Evolutionary conservation across 805 yeast genomes (phyloP).

Genomic region (Scheffersomyces lignosus): DNA sequence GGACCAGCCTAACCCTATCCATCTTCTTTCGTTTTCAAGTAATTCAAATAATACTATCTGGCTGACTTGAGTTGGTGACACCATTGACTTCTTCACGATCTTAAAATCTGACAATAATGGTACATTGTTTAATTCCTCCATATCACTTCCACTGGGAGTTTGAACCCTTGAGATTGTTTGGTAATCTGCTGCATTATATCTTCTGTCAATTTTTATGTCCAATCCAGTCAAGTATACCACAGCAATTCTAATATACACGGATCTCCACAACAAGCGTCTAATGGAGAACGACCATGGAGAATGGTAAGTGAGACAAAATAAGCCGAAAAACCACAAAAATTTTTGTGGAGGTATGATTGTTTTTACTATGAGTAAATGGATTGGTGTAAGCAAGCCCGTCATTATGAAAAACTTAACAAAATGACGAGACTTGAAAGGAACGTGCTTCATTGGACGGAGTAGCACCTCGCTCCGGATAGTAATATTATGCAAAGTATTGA

Average conservation of each 20-base stretch:
- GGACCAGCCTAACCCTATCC: slow-evolving; percentile 65
- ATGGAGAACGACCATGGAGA: slow-evolving; percentile 49
- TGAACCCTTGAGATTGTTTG: slow-evolving; percentile 13
- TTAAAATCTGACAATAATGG: slow-evolving; percentile 35
- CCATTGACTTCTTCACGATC: slow-evolving; percentile 35
- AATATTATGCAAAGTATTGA: slow-evolving; percentile 48
- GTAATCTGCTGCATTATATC: slow-evolving; percentile 2
- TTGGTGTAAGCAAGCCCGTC: slow-evolving; percentile 41
- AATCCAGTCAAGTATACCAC: slow-evolving; percentile 45
- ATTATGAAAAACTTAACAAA: slow-evolving; percentile 29
- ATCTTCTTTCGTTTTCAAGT: slow-evolving; percentile 58
- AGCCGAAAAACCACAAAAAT: slow-evolving; percentile 38
- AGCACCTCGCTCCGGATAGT: slow-evolving; percentile 42
- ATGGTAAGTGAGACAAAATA: slow-evolving; percentile 42
- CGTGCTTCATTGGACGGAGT: slow-evolving; percentile 37
- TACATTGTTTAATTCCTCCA: slow-evolving; percentile 15
- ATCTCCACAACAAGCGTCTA: slow-evolving; percentile 52
- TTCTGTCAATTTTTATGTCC: slow-evolving; percentile 8
- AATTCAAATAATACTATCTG: slow-evolving; percentile 52
- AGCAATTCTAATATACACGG: slow-evolving; percentile 39
- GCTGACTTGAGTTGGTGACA: slow-evolving; percentile 43
- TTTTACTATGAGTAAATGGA: slow-evolving; percentile 39
- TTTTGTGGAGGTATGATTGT: slow-evolving; percentile 30
- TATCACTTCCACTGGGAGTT: slow-evolving; percentile 17
- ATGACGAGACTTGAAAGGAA: slow-evolving; percentile 26